phyloP scores from a whole-genome alignment of 352 stramenopile genomes.

The Phytophthora litchii region DNA sequence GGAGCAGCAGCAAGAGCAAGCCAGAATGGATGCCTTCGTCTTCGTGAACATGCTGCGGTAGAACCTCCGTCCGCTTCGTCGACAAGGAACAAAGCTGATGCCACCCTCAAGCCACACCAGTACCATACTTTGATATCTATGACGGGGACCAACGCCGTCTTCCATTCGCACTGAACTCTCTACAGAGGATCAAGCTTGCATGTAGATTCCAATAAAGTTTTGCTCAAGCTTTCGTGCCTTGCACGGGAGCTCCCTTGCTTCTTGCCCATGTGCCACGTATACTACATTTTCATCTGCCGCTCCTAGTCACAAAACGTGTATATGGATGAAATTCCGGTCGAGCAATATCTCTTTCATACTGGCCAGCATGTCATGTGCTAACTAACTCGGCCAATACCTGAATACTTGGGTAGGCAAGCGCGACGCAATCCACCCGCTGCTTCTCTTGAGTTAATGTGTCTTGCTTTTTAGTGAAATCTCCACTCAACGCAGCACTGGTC shows the following conservation, averaged over 20 bases:
- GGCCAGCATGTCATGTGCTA: slow-evolving; percentile 30
- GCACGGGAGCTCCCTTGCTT: slow-evolving; percentile 25
- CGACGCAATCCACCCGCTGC: slow-evolving; percentile 67
- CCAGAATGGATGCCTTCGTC: slow-evolving; percentile 55
- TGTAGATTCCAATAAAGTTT: slow-evolving; percentile 28
- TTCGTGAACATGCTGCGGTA: slow-evolving; percentile 57
- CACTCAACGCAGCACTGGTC: slow-evolving; percentile 29
- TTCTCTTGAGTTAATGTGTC: slow-evolving; percentile 22
- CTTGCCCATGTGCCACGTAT: slow-evolving; percentile 1
- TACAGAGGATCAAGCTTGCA: slow-evolving; percentile 4
- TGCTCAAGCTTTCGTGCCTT: slow-evolving; percentile 20
- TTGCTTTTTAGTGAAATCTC: not conserved
- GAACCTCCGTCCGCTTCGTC: not conserved
- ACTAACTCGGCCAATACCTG: slow-evolving; percentile 52
- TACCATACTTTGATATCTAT: slow-evolving; percentile 43
- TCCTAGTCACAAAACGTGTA: not conserved
- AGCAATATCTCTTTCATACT: slow-evolving; percentile 27
- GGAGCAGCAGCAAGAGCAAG: slow-evolving; percentile 40
- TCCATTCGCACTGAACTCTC: not conserved
- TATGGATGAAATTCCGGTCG: not conserved
- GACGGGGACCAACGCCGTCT: slow-evolving; percentile 1
- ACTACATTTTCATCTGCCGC: not conserved
- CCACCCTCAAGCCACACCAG: not conserved
- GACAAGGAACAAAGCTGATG: not conserved
- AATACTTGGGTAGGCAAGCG: slow-evolving; percentile 71